phyloP scores from a whole-genome alignment of 768 basidiomycete genomes.

The Tulasnella sp. region DNA sequence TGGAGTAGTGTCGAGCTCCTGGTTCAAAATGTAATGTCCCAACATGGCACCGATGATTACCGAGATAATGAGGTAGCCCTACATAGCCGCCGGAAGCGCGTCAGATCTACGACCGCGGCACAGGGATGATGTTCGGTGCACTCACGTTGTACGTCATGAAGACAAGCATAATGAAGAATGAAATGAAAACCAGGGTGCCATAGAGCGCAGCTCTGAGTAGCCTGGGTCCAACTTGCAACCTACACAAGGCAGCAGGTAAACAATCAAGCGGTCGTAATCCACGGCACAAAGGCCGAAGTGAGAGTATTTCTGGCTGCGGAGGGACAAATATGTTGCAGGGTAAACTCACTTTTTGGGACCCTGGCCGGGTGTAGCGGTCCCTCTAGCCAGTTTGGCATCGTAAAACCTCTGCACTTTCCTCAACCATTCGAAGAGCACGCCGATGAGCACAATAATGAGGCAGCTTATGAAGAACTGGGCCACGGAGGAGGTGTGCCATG shows the following conservation, averaged over 20 bases:
- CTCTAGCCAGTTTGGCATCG: constrained; percentile 50
- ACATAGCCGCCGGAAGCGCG: background rate
- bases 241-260: background rate
- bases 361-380: constrained; percentile 43
- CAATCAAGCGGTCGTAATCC: background rate
- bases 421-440: constrained; percentile 71
- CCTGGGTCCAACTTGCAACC: constrained; percentile 10
- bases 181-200: constrained; percentile 61
- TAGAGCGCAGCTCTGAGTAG: constrained; percentile 52
- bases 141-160: constrained; percentile 95
- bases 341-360: constrained; percentile 35
- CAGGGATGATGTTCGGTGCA: constrained; percentile 8
- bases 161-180: constrained; percentile 87
- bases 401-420: constrained; percentile 47
- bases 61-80: constrained; percentile 80
- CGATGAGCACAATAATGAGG: constrained; percentile 48
- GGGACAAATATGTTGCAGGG: constrained; percentile 9
- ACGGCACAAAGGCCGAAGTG: background rate
- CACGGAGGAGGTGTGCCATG: constrained; percentile 39
- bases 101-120: background rate
- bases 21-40: constrained; percentile 70
- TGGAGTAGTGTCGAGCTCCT: constrained; percentile 46
- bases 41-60: constrained; percentile 71
- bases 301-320: constrained; percentile 26
- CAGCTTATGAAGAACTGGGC: constrained; percentile 51